These are phyloP conservation scores for Peronospora belbahrii DNA, from an alignment of 352 stramenopile species.

Conservation along the genomic window DNA sequence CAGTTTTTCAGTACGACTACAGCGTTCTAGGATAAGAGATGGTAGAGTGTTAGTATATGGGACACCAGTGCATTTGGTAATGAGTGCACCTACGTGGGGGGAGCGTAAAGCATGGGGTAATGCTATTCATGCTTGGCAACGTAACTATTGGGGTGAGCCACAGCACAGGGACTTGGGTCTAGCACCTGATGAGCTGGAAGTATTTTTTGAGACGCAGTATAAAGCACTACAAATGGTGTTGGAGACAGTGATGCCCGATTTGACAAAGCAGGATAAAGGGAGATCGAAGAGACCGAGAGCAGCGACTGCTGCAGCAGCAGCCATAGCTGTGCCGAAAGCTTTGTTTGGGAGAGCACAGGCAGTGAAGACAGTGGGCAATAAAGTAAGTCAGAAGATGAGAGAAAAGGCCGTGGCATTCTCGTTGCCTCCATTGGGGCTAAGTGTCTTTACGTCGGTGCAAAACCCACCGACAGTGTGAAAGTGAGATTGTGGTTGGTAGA, in stretches of 20 bases:
- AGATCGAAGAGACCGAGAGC: slow-evolving; percentile 15
- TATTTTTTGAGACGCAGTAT: slow-evolving; percentile 66
- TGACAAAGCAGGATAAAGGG: slow-evolving; percentile 7
- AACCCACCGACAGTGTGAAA: slow-evolving; percentile 31
- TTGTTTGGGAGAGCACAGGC: slow-evolving; percentile 52
- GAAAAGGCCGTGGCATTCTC: slow-evolving; percentile 65
- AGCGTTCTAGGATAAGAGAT: slow-evolving; percentile 66
- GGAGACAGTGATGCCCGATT: slow-evolving; percentile 18
- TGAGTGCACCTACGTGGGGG: slow-evolving; percentile 62
- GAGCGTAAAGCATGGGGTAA: slow-evolving; percentile 85
- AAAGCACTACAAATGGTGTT: slow-evolving; percentile 45
- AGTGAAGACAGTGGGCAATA: slow-evolving; percentile 48
- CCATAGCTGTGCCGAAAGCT: slow-evolving; percentile 30
- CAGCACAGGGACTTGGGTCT: slow-evolving; percentile 45
- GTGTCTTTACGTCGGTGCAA: slow-evolving; percentile 51
- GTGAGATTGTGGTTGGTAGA: not conserved
- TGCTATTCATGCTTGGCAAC: slow-evolving; percentile 79
- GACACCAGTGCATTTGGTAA: slow-evolving; percentile 42
- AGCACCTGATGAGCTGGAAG: slow-evolving; percentile 50
- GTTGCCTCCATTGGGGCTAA: slow-evolving; percentile 58
- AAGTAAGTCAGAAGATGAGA: slow-evolving; percentile 59
- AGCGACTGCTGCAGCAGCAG: slow-evolving; percentile 9
- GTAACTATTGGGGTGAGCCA: slow-evolving; percentile 81
- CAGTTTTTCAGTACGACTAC: slow-evolving; percentile 65
- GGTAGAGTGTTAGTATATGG: slow-evolving; percentile 57